These are phyloP conservation scores for Phytophthora lateralis DNA, from an alignment of 352 stramenopile species.

Conservation along the genomic window DNA sequence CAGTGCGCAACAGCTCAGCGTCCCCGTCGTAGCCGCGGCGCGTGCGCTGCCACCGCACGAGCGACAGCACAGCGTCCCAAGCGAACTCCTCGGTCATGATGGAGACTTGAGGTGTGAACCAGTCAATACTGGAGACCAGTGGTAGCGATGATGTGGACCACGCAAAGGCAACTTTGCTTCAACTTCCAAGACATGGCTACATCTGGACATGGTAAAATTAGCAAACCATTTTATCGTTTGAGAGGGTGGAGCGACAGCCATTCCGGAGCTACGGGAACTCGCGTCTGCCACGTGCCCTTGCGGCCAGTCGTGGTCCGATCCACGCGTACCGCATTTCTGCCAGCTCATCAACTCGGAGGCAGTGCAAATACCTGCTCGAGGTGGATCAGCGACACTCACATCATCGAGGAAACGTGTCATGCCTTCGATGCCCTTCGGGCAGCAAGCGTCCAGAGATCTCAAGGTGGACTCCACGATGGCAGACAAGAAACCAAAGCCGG, in stretches of 20 bases:
- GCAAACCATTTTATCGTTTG: not conserved
- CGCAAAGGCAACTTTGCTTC: slow-evolving; percentile 17
- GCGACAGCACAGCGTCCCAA: slow-evolving; percentile 58
- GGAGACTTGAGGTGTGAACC: slow-evolving; percentile 17
- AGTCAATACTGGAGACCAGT: slow-evolving; percentile 15
- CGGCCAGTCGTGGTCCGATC: slow-evolving; percentile 71
- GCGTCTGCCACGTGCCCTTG: slow-evolving; percentile 48
- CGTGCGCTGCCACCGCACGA: slow-evolving; percentile 70
- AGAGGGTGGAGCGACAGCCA: slow-evolving; percentile 4
- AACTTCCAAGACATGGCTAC: slow-evolving; percentile 11
- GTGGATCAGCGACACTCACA: slow-evolving; percentile 1
- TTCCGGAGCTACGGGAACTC: slow-evolving; percentile 16
- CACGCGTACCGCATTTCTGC: slow-evolving; percentile 70
- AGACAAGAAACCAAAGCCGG: slow-evolving; percentile 14
- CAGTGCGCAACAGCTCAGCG: slow-evolving; percentile 42
- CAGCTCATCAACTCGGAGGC: slow-evolving; percentile 47
- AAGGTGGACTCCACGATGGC: slow-evolving; percentile 10
- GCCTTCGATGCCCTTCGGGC: not conserved
- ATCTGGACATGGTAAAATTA: slow-evolving; percentile 27
- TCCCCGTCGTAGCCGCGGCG: slow-evolving; percentile 62
- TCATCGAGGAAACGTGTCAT: slow-evolving; percentile 8
- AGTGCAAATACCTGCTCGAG: slow-evolving; percentile 10
- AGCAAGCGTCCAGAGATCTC: not conserved
- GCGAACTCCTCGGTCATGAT: slow-evolving; percentile 23
- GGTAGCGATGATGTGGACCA: slow-evolving; percentile 9